phyloP scores from a whole-genome alignment of 306 rosid genomes.

The Sindora glabra region DNA sequence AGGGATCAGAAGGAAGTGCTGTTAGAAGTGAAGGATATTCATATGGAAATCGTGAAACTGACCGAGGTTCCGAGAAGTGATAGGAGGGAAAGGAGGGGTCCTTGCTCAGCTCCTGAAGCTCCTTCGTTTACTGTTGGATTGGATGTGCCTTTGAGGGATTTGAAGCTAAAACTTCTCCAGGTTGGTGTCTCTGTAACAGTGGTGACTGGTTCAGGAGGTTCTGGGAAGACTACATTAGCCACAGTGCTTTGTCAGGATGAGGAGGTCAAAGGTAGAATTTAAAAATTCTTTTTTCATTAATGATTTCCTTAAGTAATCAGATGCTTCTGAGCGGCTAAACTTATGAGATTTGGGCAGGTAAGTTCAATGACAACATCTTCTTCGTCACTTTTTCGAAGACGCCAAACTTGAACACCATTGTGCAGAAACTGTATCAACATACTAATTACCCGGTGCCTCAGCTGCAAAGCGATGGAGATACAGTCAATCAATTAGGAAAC shows the following conservation, averaged over 20 bases:
- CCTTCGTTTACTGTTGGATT: conserved; percentile 36
- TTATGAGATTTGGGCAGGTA: conserved; percentile 21
- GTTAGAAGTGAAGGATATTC: too few species aligned
- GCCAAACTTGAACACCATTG: conserved; percentile 32
- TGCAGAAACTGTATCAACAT: conserved; percentile 29
- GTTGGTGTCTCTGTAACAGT: conserved; percentile 18
- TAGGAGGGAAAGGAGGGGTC: not conserved
- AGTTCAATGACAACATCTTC: conserved; percentile 40
- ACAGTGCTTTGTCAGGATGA: conserved; percentile 31
- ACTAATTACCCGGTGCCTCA: conserved; percentile 6
- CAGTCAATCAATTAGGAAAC: conserved; percentile 14
- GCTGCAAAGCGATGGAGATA: conserved; percentile 25
- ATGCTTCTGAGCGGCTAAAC: too few species aligned
- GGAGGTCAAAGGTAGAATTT: conserved; percentile 35
- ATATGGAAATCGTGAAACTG: too few species aligned
- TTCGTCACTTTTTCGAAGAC: conserved; percentile 26
- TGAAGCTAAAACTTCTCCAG: conserved; percentile 37
- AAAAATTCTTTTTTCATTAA: too few species aligned
- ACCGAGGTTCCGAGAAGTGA: not conserved
- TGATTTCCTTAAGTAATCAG: too few species aligned
- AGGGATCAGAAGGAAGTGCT: too few species aligned
- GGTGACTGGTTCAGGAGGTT: conserved; percentile 43
- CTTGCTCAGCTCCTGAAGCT: conserved; percentile 30
- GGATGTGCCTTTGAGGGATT: conserved; percentile 29
- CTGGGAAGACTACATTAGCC: conserved; percentile 50